Evolutionary conservation across 1,284 basidiomycete genomes (phyloP), one percentile per base, ranked within the genome.

Genomic region (Cryptococcus sp.): DNA sequence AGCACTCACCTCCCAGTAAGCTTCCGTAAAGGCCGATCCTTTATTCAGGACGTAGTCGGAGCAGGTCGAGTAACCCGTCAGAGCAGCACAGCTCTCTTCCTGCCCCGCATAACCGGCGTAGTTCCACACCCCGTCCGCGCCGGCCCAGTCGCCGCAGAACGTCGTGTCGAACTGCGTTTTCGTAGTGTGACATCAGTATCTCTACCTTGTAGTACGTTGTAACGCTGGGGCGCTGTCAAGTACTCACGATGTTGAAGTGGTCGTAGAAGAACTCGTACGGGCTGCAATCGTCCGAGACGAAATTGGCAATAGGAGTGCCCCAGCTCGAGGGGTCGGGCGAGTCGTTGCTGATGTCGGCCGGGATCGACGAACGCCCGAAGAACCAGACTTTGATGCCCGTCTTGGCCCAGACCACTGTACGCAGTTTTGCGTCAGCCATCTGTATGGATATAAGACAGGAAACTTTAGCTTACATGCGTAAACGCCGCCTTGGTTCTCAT

Each of bases 101-200:
- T 93, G 89, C 51, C 91, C 91, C 6, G 89, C 88, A 60, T 86
- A 82, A 45, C 88, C 88, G 47, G 86, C 79, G 25, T 77, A 62
- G 52, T 76, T 80, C 91, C 91, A 94, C n/a, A 85, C 87, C 46
- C 56, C 57, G 44, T 73, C 72, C 45, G 81, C 82, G 51, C 87
- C 86, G 15, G 91, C 91, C 93, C 90, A 94, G 66, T 92, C 88
- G 61, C 91, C 91, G 68, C 90, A 91, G 68, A 67, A 61, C 45
- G 64, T 64, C 47, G 51, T 67, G 61, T 69, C 62, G 53, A 67
- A 71, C 52, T 54, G 23, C 68, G 91, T 88, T 35, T 88, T 35
- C 31, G 13, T 13, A 3, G 13, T 2, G 2, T 13, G 13, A 35
- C 13, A 35, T 35, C 31, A 35, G 31, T 13, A 3, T 35, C 31